Conservation (phyloP, 768 basidiomycete species). For the Clavaria fumosa region DNA sequence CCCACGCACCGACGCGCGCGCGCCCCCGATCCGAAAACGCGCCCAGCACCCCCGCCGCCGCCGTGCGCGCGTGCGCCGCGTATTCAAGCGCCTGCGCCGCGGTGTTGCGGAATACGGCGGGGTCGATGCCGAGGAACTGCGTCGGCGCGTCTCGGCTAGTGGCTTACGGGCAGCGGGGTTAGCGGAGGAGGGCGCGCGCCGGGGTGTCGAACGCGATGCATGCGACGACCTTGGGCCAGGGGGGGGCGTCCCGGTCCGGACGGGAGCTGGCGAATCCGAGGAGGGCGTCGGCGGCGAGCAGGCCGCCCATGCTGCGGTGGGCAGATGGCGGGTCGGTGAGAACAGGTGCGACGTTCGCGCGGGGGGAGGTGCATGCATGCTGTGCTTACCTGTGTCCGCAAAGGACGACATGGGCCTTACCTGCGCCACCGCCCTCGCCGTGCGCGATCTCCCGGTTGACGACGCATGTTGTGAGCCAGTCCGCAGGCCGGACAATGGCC, state of each 20-base stretch:
- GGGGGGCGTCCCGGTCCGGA: slow-evolving; percentile 44
- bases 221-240: slow-evolving; percentile 85
- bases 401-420: slow-evolving; percentile 67
- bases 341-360: slow-evolving; percentile 9
- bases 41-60: slow-evolving; percentile 47
- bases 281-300: slow-evolving; percentile 75
- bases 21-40: too few relatives aligned
- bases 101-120: slow-evolving; percentile 70
- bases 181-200: slow-evolving; percentile 27
- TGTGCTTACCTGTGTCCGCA: slow-evolving; percentile 94
- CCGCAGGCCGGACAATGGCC: slow-evolving; percentile 74
- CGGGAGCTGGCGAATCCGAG: slow-evolving; percentile 54
- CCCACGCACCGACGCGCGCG: too few relatives aligned
- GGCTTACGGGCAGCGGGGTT: background rate
- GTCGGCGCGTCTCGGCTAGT: too few relatives aligned
- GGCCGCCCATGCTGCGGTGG: slow-evolving; percentile 70
- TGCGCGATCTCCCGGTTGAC: slow-evolving; percentile 72
- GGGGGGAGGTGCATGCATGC: too few relatives aligned
- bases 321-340: slow-evolving; percentile 3
- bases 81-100: slow-evolving; percentile 65
- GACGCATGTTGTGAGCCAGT: slow-evolving; percentile 83
- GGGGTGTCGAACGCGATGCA: slow-evolving; percentile 86
- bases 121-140: slow-evolving; percentile 83
- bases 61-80: slow-evolving; percentile 46
- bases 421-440: slow-evolving; percentile 46